A percentile compares a stretch with the other conserved stretches of the same genome.
These are phyloP conservation scores for Phycomyces blakesleeanus DNA, from an alignment of 192 early-diverging fungal species.

Conservation along the genomic window DNA sequence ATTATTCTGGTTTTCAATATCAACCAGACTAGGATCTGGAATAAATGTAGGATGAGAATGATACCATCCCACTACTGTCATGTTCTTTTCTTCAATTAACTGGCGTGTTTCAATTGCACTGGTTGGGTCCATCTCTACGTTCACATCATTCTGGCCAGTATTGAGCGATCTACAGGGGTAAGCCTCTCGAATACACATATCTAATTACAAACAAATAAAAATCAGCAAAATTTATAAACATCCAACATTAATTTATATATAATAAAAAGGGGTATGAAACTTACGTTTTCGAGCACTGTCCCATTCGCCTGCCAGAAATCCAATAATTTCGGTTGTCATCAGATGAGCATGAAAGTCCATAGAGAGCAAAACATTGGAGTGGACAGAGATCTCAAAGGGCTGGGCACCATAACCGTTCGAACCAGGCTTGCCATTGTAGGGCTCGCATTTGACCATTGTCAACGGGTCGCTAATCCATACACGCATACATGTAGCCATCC, in stretches of 20 bases:
- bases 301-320: slow-evolving; percentile 83
- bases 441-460: slow-evolving; percentile 81
- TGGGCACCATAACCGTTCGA: slow-evolving; percentile 66
- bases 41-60: slow-evolving; percentile 89
- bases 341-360: slow-evolving; percentile 96
- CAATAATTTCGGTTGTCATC: slow-evolving; percentile 85
- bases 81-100: slow-evolving; percentile 63
- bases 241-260: too few species aligned
- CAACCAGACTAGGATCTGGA: slow-evolving; percentile 84
- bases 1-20: slow-evolving; percentile 83
- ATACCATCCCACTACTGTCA: slow-evolving; percentile 92
- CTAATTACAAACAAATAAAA: slow-evolving; percentile 27
- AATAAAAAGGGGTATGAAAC: too few species aligned
- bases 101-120: slow-evolving; percentile 71
- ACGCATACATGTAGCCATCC: slow-evolving; percentile 6
- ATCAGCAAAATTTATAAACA: background rate
- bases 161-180: slow-evolving; percentile 76
- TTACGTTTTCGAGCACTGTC: slow-evolving; percentile 42
- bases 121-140: slow-evolving; percentile 89
- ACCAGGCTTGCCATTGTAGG: slow-evolving; percentile 66
- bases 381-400: slow-evolving; percentile 72
- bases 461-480: slow-evolving; percentile 53
- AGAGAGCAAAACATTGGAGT: slow-evolving; percentile 70
- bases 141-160: slow-evolving; percentile 65
- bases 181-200: slow-evolving; percentile 59